phyloP scores from a whole-genome alignment of 2,329 filamentous ascomycete genomes.

The Sordariomycetes sp. region DNA sequence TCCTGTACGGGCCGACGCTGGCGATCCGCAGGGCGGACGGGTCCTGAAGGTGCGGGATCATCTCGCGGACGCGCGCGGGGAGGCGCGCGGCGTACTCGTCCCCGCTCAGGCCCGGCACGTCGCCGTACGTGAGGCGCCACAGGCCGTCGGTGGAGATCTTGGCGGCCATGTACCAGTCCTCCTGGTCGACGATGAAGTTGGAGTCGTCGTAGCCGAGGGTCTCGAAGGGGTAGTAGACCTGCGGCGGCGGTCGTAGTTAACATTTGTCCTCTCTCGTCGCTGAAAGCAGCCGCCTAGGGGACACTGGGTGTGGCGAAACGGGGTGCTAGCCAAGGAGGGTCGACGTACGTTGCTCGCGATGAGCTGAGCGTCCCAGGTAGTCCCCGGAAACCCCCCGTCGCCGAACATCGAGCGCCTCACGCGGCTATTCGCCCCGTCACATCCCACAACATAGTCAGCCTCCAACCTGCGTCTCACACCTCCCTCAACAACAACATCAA shows the following conservation, averaged over 20 bases:
- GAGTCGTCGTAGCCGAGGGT: slow-evolving; percentile 42
- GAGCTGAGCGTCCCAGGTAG: slow-evolving; percentile 49
- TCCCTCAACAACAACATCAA: slow-evolving; percentile 27
- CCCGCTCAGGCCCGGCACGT: slow-evolving; percentile 41
- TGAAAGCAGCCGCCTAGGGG: no score
- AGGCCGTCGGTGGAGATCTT: slow-evolving; percentile 47
- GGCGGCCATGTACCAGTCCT: slow-evolving; percentile 53
- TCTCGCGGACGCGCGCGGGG: no score
- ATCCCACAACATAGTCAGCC: slow-evolving; percentile 45
- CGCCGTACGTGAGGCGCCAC: slow-evolving; percentile 55
- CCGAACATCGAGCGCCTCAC: slow-evolving; percentile 40
- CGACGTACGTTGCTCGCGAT: slow-evolving; percentile 47
- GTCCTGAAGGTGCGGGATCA: no score
- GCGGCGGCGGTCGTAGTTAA: slow-evolving; percentile 1
- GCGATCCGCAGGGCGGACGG: slow-evolving; percentile 18
- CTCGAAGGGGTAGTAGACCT: slow-evolving; percentile 53
- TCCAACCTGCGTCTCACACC: slow-evolving; percentile 17
- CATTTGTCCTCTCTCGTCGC: no score
- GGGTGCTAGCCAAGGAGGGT: no score
- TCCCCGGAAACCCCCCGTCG: slow-evolving; percentile 41
- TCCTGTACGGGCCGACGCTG: slow-evolving; percentile 47
- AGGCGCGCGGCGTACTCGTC: slow-evolving; percentile 32
- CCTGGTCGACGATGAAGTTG: slow-evolving; percentile 51
- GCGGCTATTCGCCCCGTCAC: slow-evolving; percentile 40
- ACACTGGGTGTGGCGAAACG: no score